Evolutionary conservation across 1,139 yeast genomes (phyloP).

Genomic region (Blastobotrys apis): DNA sequence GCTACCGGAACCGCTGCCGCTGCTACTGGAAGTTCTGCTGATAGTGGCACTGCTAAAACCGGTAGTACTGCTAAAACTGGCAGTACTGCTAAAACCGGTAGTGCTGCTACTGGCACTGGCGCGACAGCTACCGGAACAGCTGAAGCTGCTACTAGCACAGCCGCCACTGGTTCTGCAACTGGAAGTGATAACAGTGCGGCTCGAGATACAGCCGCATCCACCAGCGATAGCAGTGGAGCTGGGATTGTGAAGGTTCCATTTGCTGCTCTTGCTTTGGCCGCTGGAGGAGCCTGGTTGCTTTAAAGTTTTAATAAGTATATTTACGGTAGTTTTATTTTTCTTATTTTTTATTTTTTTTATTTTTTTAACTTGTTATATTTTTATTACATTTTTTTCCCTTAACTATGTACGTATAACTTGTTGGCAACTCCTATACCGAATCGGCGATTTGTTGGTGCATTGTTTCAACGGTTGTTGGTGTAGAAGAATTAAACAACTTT

Average conservation of each 20-base stretch:
- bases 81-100: neutral
- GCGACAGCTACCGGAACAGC: neutral
- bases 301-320: neutral
- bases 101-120: neutral
- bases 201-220: no score
- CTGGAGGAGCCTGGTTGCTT: neutral
- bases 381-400: neutral
- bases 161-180: slow-evolving; percentile 2
- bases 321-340: neutral
- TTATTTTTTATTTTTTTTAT: slow-evolving; percentile 1
- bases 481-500: neutral
- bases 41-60: neutral
- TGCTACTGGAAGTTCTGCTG: neutral
- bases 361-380: neutral
- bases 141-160: neutral
- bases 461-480: neutral
- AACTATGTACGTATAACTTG: no score
- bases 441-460: neutral
- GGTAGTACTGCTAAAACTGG: neutral
- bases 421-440: no score
- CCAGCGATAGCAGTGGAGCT: neutral
- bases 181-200: slow-evolving; percentile 1
- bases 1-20: neutral
- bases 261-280: neutral
- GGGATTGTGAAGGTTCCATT: no score